phyloP scores from a whole-genome alignment of 2,329 filamentous ascomycete species.

The Ophiostoma ips region DNA sequence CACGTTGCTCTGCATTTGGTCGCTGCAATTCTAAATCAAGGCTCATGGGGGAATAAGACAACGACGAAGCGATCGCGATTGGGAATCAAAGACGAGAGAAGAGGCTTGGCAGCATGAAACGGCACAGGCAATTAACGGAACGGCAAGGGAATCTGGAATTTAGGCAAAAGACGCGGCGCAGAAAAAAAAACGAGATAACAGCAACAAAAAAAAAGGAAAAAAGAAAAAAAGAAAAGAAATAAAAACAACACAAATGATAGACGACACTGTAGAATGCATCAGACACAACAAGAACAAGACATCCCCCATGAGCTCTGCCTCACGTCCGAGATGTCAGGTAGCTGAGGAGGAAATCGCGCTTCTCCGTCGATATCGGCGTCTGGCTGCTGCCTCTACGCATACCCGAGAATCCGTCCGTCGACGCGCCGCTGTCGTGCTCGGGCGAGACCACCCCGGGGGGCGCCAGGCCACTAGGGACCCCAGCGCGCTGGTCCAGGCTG shows the following conservation, averaged over 20 bases:
- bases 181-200: not conserved
- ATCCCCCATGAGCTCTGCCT: slow-evolving; percentile 13
- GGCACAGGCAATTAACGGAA: no score
- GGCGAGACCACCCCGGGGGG: not conserved
- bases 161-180: not conserved
- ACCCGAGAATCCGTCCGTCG: slow-evolving; percentile 14
- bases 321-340: slow-evolving; percentile 48
- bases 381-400: slow-evolving; percentile 33
- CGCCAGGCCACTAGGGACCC: not conserved
- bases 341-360: slow-evolving; percentile 62
- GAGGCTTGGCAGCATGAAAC: not conserved
- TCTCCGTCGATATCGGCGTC: slow-evolving; percentile 49
- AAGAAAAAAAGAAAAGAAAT: not conserved
- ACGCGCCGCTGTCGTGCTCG: not conserved
- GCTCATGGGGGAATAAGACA: slow-evolving; percentile 3
- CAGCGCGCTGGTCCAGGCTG: not conserved
- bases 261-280: not conserved
- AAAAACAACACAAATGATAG: not conserved
- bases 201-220: not conserved
- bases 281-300: not conserved
- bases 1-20: not conserved
- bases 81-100: not conserved
- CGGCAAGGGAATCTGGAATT: not conserved
- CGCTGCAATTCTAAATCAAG: not conserved
- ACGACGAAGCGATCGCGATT: not conserved